Percentiles rank a stretch among this genome's conserved stretches.
Conservation (phyloP, 139 green algal species). For the Auxenochlorella pyrenoidosa region DNA sequence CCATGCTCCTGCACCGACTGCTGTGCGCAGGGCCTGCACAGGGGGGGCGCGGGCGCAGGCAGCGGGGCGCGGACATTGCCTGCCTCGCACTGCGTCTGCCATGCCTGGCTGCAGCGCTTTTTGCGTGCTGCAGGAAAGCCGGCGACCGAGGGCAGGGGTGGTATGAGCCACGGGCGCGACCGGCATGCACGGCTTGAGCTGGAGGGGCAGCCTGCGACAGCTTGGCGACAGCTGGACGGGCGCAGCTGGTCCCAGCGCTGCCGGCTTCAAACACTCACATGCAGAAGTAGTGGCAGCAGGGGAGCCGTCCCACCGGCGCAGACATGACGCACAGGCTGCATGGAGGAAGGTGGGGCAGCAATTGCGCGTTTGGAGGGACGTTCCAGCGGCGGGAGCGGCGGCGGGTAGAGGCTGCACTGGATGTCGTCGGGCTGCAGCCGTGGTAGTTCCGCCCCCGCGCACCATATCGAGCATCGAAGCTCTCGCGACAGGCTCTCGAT, state of each 20-base stretch:
- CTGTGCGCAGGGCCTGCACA: slow-evolving; percentile 48
- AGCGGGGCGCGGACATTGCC: background rate
- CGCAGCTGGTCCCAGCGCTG: background rate
- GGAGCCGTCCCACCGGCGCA: slow-evolving; percentile 41
- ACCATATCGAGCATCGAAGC: slow-evolving; percentile 56
- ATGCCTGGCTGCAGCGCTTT: too few species aligned
- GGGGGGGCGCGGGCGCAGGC: background rate
- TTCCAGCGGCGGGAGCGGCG: too few species aligned
- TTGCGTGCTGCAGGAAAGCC: too few species aligned
- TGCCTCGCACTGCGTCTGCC: background rate
- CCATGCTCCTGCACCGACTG: slow-evolving; percentile 35
- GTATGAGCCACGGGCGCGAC: too few species aligned
- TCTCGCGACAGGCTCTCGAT: slow-evolving; percentile 36
- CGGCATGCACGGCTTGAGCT: too few species aligned
- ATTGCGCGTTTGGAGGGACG: background rate
- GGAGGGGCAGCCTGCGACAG: background rate
- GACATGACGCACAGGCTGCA: slow-evolving; percentile 46
- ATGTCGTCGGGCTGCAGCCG: background rate
- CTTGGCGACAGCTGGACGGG: background rate
- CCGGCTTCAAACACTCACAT: slow-evolving; percentile 40
- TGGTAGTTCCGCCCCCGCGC: background rate
- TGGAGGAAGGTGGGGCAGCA: background rate
- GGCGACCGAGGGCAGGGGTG: too few species aligned
- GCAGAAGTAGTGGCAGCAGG: slow-evolving; percentile 69
- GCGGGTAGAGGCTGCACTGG: background rate